Conservation (phyloP, 805 yeast species). For the Candida ovalis region DNA sequence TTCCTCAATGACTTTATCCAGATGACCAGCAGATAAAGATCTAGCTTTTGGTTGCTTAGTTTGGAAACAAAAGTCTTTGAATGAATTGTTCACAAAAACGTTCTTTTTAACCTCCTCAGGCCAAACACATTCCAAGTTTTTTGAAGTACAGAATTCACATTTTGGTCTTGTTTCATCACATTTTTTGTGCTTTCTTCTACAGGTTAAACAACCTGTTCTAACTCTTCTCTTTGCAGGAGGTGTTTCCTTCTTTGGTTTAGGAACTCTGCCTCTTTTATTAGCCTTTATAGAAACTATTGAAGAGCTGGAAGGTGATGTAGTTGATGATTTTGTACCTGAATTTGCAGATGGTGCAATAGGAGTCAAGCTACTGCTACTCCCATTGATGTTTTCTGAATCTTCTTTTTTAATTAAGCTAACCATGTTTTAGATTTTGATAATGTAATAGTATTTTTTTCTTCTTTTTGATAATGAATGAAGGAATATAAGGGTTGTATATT, state of each 20-base stretch:
- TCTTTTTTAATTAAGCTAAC: not conserved
- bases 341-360: not conserved
- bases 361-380: not conserved
- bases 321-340: not conserved
- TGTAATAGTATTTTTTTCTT: not conserved
- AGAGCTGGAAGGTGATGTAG: not conserved
- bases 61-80: constrained; percentile 22
- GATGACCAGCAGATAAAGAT: not conserved
- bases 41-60: constrained; percentile 7
- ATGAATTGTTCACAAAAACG: constrained; percentile 27
- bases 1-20: not conserved
- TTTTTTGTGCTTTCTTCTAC: constrained; percentile 50
- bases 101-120: constrained; percentile 30
- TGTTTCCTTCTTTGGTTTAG: constrained; percentile 25
- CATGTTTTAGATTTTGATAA: not conserved
- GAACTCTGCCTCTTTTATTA: constrained; percentile 17
- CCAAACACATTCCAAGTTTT: constrained; percentile 36
- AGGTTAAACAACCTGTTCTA: constrained; percentile 47
- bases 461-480: not conserved
- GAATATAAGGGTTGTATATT: too few relatives aligned
- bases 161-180: constrained; percentile 54
- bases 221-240: constrained; percentile 36
- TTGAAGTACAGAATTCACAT: constrained; percentile 41
- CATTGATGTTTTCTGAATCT: not conserved
- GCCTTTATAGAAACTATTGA: not conserved